These are phyloP conservation scores for Eucalyptus tenuipes DNA, from an alignment of 345 rosid species.

Conservation along the genomic window DNA sequence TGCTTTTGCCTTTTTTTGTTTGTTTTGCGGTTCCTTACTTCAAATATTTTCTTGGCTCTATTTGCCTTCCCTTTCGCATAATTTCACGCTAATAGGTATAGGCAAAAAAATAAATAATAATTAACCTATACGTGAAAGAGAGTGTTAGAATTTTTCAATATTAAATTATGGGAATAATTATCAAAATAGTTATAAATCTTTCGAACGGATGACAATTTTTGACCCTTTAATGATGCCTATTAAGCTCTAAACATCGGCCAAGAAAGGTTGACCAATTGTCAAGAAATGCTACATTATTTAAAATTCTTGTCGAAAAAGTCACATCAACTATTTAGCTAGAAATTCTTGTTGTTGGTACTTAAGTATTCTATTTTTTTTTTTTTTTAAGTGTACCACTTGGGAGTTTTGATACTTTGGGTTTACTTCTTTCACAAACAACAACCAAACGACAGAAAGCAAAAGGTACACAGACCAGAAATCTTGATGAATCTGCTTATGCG, in stretches of 20 bases:
- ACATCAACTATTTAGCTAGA: rapidly evolving
- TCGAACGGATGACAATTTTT: rapidly evolving
- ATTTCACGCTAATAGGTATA: neutral
- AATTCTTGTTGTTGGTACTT: rapidly evolving
- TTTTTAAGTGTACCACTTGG: no score
- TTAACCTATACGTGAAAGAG: rapidly evolving
- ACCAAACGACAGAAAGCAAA: neutral
- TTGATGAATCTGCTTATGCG: neutral
- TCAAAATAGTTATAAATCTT: neutral
- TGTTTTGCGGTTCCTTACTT: neutral
- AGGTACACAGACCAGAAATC: neutral
- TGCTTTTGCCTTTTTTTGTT: neutral
- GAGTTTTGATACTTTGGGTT: no score
- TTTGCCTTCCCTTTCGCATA: neutral
- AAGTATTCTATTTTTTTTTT: no score
- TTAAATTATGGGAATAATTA: no score
- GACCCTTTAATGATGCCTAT: neutral
- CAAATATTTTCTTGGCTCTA: neutral
- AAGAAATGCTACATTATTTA: no score
- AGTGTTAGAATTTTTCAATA: neutral
- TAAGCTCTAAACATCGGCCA: rapidly evolving
- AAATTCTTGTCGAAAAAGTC: no score
- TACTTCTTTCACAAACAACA: no score
- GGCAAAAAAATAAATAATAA: neutral
- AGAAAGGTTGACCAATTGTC: rapidly evolving